phyloP scores from a whole-genome alignment of 768 basidiomycete genomes.

The Holtermanniella nyarrowii region DNA sequence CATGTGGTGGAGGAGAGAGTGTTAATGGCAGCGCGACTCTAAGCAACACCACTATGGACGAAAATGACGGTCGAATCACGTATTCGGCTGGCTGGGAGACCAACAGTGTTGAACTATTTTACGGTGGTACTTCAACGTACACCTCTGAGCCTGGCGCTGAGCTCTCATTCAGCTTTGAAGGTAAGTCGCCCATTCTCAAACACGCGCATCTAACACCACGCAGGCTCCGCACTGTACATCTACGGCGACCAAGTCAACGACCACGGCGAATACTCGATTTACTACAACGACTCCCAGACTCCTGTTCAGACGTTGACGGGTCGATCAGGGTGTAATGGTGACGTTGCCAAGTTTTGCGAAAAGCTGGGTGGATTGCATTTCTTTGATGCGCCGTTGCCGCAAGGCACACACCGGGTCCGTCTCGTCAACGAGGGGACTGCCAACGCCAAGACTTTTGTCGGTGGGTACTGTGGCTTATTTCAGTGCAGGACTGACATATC shows the following conservation, averaged over 20 bases:
- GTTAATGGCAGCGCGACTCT: constrained; percentile 15
- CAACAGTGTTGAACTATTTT: constrained; percentile 27
- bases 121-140: constrained; percentile 31
- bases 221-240: constrained; percentile 37
- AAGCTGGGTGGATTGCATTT: constrained; percentile 35
- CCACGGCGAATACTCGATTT: constrained; percentile 35
- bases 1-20: not conserved
- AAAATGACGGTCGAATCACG: constrained; percentile 16
- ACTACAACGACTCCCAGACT: constrained; percentile 20
- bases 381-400: constrained; percentile 15
- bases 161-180: constrained; percentile 23
- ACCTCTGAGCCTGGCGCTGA: constrained; percentile 25
- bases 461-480: not conserved
- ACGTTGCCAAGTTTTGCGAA: constrained; percentile 30
- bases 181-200: constrained; percentile 2
- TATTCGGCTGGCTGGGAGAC: constrained; percentile 32
- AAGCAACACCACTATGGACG: constrained; percentile 34
- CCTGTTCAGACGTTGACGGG: constrained; percentile 17
- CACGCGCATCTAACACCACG: not conserved
- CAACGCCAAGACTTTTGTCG: constrained; percentile 24
- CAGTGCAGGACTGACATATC: not conserved
- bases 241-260: constrained; percentile 41
- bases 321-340: constrained; percentile 29
- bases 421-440: constrained; percentile 27
- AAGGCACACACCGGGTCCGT: constrained; percentile 24